Conservation (phyloP, 2,329 filamentous ascomycete genomes). For the Colletotrichum zoysiae region DNA sequence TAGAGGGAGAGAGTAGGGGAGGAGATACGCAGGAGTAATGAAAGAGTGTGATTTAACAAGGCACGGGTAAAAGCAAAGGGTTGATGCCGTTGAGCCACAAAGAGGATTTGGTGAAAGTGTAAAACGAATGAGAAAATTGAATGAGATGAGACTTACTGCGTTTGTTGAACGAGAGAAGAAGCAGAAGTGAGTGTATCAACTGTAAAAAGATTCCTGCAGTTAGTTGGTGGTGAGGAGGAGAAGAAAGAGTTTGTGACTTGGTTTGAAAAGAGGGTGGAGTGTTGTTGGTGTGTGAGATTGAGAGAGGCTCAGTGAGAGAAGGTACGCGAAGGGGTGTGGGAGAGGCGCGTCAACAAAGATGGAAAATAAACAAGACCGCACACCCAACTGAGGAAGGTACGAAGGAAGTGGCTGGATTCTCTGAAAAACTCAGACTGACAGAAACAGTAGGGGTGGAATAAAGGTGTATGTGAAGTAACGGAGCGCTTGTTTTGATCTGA, state of each 20-base stretch:
- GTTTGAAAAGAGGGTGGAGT: conserved; percentile 4
- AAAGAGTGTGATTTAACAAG: not conserved
- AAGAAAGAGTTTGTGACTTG: conserved; percentile 1
- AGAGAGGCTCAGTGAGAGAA: conserved; percentile 14
- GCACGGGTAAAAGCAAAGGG: not conserved
- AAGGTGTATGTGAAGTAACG: not conserved
- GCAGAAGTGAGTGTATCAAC: conserved; percentile 6
- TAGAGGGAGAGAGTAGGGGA: too few relatives aligned
- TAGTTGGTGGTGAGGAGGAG: conserved; percentile 3
- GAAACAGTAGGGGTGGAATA: not conserved
- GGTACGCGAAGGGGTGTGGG: not conserved
- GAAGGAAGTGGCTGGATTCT: not conserved
- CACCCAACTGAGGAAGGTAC: conserved; percentile 14
- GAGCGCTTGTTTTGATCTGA: not conserved
- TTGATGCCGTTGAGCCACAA: not conserved
- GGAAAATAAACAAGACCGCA: not conserved
- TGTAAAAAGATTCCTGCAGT: conserved; percentile 3
- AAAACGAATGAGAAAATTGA: not conserved
- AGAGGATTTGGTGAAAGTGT: not conserved
- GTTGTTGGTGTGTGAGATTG: conserved; percentile 1
- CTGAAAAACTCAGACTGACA: not conserved
- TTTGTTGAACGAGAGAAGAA: conserved; percentile 9
- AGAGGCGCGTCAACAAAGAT: conserved; percentile 23
- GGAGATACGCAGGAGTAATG: not conserved
- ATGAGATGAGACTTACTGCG: conserved; percentile 16